phyloP scores from a whole-genome alignment of 1,139 yeast genomes.

The Saccharomyces hybrid region DNA sequence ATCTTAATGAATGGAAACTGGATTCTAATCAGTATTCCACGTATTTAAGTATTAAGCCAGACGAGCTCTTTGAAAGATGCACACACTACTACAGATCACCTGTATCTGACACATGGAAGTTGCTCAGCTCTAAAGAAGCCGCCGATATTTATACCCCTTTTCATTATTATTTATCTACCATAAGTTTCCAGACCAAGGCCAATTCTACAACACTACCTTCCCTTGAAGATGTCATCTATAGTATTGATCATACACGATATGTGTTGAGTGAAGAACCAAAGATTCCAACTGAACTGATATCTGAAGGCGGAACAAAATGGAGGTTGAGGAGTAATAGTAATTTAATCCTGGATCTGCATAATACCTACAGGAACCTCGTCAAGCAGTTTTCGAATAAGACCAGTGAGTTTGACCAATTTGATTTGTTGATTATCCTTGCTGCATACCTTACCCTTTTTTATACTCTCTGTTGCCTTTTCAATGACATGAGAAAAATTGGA shows the following conservation, averaged over 20 bases:
- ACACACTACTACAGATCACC: constrained; percentile 22
- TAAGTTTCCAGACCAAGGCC: constrained; percentile 19
- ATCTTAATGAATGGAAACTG: constrained; percentile 37
- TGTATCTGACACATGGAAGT: constrained; percentile 15
- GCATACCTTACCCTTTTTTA: constrained; percentile 91
- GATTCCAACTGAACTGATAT: not conserved
- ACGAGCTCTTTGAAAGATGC: constrained; percentile 20
- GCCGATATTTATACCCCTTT: constrained; percentile 9
- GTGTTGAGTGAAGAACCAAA: not conserved
- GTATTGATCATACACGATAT: constrained; percentile 44
- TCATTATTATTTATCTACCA: constrained; percentile 24
- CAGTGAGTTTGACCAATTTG: constrained; percentile 81
- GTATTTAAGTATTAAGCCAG: constrained; percentile 12
- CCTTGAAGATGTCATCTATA: constrained; percentile 41
- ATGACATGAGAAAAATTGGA: constrained; percentile 73
- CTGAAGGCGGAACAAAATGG: not conserved
- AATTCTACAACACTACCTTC: constrained; percentile 16
- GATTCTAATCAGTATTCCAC: constrained; percentile 17
- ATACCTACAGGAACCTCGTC: not conserved
- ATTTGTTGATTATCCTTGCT: constrained; percentile 66
- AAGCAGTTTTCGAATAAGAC: constrained; percentile 43
- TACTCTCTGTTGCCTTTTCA: constrained; percentile 68
- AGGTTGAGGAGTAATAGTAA: not conserved
- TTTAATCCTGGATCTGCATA: not conserved
- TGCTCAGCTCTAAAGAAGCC: constrained; percentile 16